These are phyloP conservation scores for Candida golubevii DNA, from an alignment of 805 yeast genomes.

Conservation along the genomic window DNA sequence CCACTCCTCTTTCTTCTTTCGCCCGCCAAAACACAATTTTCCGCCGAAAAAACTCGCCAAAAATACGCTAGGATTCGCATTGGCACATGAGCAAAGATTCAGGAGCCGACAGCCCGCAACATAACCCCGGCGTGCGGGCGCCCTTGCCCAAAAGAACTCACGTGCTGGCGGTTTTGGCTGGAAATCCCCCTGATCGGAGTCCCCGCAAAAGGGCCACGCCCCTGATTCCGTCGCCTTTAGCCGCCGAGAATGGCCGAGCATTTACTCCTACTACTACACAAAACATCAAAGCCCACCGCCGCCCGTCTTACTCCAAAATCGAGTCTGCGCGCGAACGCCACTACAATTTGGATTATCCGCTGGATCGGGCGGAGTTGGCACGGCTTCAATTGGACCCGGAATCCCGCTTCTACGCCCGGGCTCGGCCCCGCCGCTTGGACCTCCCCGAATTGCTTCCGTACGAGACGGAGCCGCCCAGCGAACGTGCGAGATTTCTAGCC, in stretches of 20 bases:
- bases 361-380: slow-evolving; percentile 28
- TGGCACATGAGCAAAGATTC: neutral
- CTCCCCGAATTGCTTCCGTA: slow-evolving; percentile 62
- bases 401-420: slow-evolving; percentile 36
- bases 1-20: neutral
- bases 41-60: neutral
- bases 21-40: neutral
- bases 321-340: slow-evolving; percentile 28
- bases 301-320: slow-evolving; percentile 32
- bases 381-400: slow-evolving; percentile 29
- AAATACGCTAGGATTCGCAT: neutral
- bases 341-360: slow-evolving; percentile 53
- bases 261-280: slow-evolving; percentile 24
- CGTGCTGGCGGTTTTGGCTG: neutral
- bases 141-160: slow-evolving; percentile 2
- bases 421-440: slow-evolving; percentile 38
- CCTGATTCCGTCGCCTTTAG: neutral
- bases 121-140: neutral
- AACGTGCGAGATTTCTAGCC: slow-evolving; percentile 67
- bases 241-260: slow-evolving; percentile 6
- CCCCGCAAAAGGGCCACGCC: neutral
- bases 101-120: neutral
- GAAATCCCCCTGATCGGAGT: neutral
- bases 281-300: slow-evolving; percentile 13
- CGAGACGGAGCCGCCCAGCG: slow-evolving; percentile 59